A percentile compares a stretch with the other conserved stretches of the same genome.
Conservation (phyloP, 257 asterid genomes). For the Solanum dulcamara region DNA sequence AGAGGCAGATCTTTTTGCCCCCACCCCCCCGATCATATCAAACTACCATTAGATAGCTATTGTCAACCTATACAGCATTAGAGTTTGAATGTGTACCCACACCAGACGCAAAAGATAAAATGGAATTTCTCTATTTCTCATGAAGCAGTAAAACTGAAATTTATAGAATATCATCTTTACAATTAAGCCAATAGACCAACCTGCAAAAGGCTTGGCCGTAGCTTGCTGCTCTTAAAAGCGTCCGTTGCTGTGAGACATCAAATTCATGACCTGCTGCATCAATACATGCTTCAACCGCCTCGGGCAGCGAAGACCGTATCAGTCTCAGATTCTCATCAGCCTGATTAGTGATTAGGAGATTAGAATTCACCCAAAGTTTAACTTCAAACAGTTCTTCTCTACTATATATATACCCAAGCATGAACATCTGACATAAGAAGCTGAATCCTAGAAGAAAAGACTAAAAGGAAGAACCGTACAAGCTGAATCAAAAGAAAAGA, state of each 20-base stretch:
- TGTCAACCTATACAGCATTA: neutral
- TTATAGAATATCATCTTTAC: neutral
- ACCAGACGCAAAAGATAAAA: neutral
- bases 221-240: conserved; percentile 88
- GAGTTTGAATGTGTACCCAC: neutral
- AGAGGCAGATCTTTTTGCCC: neutral
- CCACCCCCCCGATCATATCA: neutral
- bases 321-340: conserved; percentile 97
- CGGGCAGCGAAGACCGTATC: conserved; percentile 75
- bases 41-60: neutral
- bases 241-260: conserved; percentile 65
- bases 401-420: neutral
- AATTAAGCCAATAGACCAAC: conserved; percentile 28
- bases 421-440: neutral
- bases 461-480: neutral
- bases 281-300: conserved; percentile 89
- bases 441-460: neutral
- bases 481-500: neutral
- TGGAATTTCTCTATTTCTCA: neutral
- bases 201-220: conserved; percentile 97
- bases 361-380: neutral
- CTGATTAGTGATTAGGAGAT: conserved; percentile 27
- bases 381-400: neutral
- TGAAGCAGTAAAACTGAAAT: neutral
- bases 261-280: conserved; percentile 96